Base-by-base conservation (phyloP, 371 early-diverging fungal species). In the Rhizopus microsporus region DNA sequence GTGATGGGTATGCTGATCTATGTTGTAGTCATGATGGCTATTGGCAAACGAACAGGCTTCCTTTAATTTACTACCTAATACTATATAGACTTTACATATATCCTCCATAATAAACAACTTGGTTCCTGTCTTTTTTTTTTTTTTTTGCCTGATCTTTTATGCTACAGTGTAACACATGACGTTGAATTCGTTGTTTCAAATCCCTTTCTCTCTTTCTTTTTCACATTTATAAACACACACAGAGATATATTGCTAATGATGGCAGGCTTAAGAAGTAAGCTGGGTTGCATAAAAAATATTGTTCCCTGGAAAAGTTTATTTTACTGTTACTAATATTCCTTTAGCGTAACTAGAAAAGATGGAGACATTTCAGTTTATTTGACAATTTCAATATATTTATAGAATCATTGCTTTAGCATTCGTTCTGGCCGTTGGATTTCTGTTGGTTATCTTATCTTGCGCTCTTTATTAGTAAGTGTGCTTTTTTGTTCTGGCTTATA, bases 361-460 rank as follows among this genome's bases (percentile, higher is more conserved):
- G 31, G 30, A 38, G 17, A 38, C 35, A 10, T 13, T 31, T 8
- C 30, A 16, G 3, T 15, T 9, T 10, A 3, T 32, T 5, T 9
- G 15, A 8, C 33, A 16, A 34, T 55, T 8, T 23, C 23, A 23
- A 50, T 51, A 34, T 32, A 4, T 7, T 17, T 23, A 37, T 51
- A 63, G 86, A 45, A 92, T 94, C 57, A 93, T 92, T 63, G 86
- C 82, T 39, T 78, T 94, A 60, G 90, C 93, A 30, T 90, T 94
- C 75, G 88, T 88, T 51, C 78, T 96, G 37, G 94, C 95, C 34
- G 77, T 85, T 52, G 97, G 97, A 39, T 92, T 95, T 62, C 78
- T 96, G 51, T 80, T 93, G 29, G 93, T 93, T 51, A 93, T 95
- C 67, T 81, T 96, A 57, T 93, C 95, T 3, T 96, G 95, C 65